Conservation (phyloP, 345 rosid genomes). For the Sisymbrium altissimum region DNA sequence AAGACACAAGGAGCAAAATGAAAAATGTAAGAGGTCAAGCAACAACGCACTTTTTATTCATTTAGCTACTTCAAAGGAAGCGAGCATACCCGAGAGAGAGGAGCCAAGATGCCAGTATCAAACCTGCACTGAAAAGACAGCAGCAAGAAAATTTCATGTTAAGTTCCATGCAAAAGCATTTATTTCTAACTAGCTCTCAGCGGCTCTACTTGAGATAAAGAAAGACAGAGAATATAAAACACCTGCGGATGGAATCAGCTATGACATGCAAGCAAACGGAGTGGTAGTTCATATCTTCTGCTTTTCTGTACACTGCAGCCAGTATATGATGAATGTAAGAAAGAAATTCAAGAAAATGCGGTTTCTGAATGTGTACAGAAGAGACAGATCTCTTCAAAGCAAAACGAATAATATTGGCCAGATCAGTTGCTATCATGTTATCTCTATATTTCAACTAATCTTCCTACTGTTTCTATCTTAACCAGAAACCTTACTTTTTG, state of each 20-base stretch:
- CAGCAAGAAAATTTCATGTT: constrained; percentile 37
- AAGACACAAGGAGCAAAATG: constrained; percentile 11
- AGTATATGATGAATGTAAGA: constrained; percentile 19
- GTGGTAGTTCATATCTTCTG: constrained; percentile 98
- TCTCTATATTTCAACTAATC: not conserved
- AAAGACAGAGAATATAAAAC: constrained; percentile 13
- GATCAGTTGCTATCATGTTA: constrained; percentile 12
- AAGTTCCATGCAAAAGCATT: not conserved
- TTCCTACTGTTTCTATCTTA: not conserved
- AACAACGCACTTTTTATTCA: not conserved
- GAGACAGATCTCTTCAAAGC: not conserved
- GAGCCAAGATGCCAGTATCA: constrained; percentile 95
- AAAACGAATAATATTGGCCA: not conserved
- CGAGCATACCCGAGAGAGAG: constrained; percentile 74
- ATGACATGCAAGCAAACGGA: constrained; percentile 91
- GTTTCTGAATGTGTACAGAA: not conserved
- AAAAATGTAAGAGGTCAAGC: constrained; percentile 9
- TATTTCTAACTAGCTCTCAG: not conserved
- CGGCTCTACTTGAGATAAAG: not conserved
- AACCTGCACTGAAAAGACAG: constrained; percentile 86
- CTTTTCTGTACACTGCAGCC: constrained; percentile 79
- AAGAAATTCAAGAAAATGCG: not conserved
- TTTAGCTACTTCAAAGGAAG: constrained; percentile 8
- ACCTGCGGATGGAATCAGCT: constrained; percentile 97
- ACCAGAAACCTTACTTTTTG: not conserved